Base-by-base conservation (phyloP, 208 protist species). In the Giardia muris region DNA sequence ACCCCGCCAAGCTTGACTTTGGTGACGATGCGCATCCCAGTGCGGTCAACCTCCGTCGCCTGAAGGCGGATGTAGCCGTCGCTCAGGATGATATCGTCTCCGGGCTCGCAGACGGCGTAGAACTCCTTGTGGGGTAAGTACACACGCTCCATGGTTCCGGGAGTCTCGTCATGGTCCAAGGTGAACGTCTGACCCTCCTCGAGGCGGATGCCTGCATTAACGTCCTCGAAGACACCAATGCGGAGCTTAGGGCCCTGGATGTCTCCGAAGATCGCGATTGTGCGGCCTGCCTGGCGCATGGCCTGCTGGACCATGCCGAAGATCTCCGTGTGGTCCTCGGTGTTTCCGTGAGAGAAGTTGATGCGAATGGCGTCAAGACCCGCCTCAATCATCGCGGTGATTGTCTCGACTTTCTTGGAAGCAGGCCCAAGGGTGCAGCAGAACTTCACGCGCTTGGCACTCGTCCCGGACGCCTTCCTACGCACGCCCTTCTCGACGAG, bases 181-280 rank as follows among this genome's bases (percentile, higher is more conserved):
- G 43, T 92, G 93, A 93, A 89, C 2, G 19, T 19, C 10, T n/a
- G 1, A 47, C 93, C 93, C 0, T 39, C 45, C 0, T 0, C 48
- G 91, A 93, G 67, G 44, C 86, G 90, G 47, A 91, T 43, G 1
- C 42, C 1, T 87, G 22, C 76, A 30, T 76, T 30, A 39, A 30
- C 19, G 76, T 47, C 86, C 0, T 2, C 44, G 90, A 94, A 94
- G 2, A n/a, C 88, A 0, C 42, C 46, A 0, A 93, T 90, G 0
- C 93, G 42, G 1, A 94, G 67, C 87, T 94, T 94, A 22, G 93
- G 93, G 46, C 93, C 93, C 46, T 94, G 93, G n/a, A 94, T 92
- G 43, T 94, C 93, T 0, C 87, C 92, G n/a, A 94, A 47, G 67
- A 94, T 94, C 2, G 46, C 46, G 46, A 94, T 92, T 0, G 39